Percentiles rank a stretch among this genome's conserved stretches.
Evolutionary conservation across 2,329 filamentous ascomycete species (phyloP).

Genomic region (Trichoderma sp.): DNA sequence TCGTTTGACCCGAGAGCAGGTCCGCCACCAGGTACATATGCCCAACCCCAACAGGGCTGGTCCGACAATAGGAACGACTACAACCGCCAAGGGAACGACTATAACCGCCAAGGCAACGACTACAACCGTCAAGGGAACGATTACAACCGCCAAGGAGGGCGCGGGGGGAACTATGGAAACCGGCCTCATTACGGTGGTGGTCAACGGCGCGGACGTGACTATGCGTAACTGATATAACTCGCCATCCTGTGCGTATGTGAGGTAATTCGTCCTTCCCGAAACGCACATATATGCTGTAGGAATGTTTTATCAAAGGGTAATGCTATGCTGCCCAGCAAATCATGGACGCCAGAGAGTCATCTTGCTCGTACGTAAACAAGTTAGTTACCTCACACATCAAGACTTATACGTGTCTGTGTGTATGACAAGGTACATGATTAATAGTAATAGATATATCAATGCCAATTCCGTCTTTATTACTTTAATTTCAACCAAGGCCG

Average conservation of each 20-base stretch:
- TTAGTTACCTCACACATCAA: neutral
- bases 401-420: neutral
- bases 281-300: neutral
- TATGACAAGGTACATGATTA: neutral
- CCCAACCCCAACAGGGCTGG: constrained; percentile 1
- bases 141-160: neutral
- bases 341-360: neutral
- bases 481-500: constrained; percentile 46
- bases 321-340: neutral
- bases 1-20: neutral
- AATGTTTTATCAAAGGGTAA: neutral
- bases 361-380: neutral
- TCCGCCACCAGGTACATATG: neutral
- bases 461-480: neutral
- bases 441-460: constrained; percentile 22
- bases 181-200: neutral
- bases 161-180: neutral
- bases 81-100: neutral
- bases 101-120: neutral
- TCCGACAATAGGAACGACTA: neutral
- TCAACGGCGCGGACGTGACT: neutral
- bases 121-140: no score
- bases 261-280: neutral
- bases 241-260: neutral
- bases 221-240: neutral